Evolutionary conservation across 192 early-diverging fungal species (phyloP).

Genomic region (Phycomyces nitens): DNA sequence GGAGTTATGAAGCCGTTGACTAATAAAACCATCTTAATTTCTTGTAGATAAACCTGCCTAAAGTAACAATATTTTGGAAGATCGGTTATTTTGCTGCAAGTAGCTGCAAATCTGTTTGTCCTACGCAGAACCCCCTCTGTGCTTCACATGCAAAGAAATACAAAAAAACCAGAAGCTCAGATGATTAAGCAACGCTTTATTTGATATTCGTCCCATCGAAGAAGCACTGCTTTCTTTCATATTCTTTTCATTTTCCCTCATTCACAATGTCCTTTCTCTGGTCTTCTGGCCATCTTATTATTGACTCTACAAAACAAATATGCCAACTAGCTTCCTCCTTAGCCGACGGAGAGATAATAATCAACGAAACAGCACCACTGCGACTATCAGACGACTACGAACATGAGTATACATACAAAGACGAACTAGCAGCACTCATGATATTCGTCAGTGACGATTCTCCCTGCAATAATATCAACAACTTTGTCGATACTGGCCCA

Average conservation of each 20-base stretch:
- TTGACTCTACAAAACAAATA: slow-evolving; percentile 1
- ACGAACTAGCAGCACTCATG: background rate
- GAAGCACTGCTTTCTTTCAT: background rate
- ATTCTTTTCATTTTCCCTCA: background rate
- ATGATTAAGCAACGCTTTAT: background rate
- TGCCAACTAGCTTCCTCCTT: background rate
- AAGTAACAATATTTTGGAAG: too few species aligned
- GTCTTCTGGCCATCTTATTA: background rate
- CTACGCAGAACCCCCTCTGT: too few species aligned
- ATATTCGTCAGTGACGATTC: background rate
- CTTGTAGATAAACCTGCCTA: too few species aligned
- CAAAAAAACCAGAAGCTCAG: background rate
- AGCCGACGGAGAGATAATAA: background rate
- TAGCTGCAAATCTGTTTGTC: too few species aligned
- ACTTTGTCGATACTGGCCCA: background rate
- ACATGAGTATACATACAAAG: background rate
- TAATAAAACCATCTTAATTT: too few species aligned
- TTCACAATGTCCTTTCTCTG: background rate
- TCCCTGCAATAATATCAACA: background rate
- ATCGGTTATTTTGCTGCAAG: too few species aligned
- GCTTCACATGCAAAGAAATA: background rate
- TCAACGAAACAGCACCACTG: background rate
- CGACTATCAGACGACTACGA: background rate
- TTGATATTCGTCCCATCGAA: background rate
- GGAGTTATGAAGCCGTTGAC: too few species aligned